Percentiles rank a stretch among this genome's conserved stretches.
These are phyloP conservation scores for Santalum album DNA, from an alignment of 164 flowering plant genomes.

Conservation along the genomic window DNA sequence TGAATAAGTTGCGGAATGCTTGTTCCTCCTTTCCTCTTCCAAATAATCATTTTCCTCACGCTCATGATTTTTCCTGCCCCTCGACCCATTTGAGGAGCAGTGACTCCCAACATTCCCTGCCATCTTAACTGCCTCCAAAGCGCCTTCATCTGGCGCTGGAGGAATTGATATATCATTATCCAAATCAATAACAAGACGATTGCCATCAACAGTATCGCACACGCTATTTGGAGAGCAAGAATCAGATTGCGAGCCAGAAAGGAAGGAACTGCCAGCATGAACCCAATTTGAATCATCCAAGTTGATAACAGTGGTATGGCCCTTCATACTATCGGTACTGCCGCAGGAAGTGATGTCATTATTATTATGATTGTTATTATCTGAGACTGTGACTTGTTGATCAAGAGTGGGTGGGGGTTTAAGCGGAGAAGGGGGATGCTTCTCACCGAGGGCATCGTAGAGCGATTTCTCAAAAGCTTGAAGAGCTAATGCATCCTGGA, in stretches of 20 bases:
- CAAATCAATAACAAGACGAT: background rate
- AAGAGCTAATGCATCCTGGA: constrained; percentile 11
- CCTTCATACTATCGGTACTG: background rate
- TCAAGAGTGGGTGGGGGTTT: background rate
- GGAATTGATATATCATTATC: background rate
- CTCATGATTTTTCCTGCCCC: constrained; percentile 13
- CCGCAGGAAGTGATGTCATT: background rate
- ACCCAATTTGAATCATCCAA: constrained; percentile 4
- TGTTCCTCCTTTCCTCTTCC: constrained; percentile 16
- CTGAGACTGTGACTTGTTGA: background rate
- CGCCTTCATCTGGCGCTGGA: background rate
- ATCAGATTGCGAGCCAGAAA: background rate
- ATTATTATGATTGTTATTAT: background rate
- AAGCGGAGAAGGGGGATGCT: constrained; percentile 6
- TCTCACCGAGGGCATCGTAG: constrained; percentile 11
- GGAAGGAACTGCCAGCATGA: background rate
- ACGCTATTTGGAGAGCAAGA: background rate
- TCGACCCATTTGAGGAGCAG: background rate
- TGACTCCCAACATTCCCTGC: background rate
- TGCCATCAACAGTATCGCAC: background rate
- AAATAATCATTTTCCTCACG: constrained; percentile 4
- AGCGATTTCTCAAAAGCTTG: constrained; percentile 18
- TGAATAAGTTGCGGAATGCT: constrained; percentile 17
- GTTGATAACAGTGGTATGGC: background rate
- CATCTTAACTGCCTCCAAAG: background rate